Percentiles rank a stretch among this genome's conserved stretches.
phyloP scores from a whole-genome alignment of 192 early-diverging fungal species.

The Podila horticola region DNA sequence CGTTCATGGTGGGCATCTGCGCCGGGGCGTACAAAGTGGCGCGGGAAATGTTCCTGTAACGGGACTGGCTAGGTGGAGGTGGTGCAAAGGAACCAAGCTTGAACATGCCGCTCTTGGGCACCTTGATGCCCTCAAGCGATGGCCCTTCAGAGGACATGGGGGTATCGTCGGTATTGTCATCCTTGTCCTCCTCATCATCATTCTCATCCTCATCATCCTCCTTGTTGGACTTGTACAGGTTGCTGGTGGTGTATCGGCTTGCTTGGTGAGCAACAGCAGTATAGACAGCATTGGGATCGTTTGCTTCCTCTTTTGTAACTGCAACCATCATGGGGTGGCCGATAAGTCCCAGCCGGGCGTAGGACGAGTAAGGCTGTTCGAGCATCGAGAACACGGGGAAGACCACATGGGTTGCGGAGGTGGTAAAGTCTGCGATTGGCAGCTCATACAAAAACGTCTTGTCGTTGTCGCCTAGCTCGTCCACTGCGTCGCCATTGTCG shows the following conservation, averaged over 20 bases:
- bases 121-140: background rate
- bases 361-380: constrained; percentile 8
- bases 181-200: constrained; percentile 15
- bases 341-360: constrained; percentile 20
- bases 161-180: constrained; percentile 3
- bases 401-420: constrained; percentile 28
- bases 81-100: constrained; percentile 15
- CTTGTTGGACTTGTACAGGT: constrained; percentile 42
- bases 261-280: constrained; percentile 50
- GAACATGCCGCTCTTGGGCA: constrained; percentile 24
- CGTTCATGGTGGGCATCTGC: background rate
- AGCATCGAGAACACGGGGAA: constrained; percentile 28
- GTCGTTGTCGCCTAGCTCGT: constrained; percentile 30
- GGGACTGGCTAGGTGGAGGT: constrained; percentile 7
- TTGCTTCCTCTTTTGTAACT: constrained; percentile 53
- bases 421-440: constrained; percentile 37
- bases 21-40: constrained; percentile 27
- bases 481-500: constrained; percentile 57
- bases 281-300: constrained; percentile 41
- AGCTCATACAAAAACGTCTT: constrained; percentile 42
- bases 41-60: constrained; percentile 8
- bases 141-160: constrained; percentile 2
- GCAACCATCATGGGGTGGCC: constrained; percentile 59
- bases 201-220: background rate
- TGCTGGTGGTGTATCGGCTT: constrained; percentile 52